Evolutionary conservation across 202 grass and related monocot species (phyloP).

Genomic region (Bolboschoenoplectus hybrid): DNA sequence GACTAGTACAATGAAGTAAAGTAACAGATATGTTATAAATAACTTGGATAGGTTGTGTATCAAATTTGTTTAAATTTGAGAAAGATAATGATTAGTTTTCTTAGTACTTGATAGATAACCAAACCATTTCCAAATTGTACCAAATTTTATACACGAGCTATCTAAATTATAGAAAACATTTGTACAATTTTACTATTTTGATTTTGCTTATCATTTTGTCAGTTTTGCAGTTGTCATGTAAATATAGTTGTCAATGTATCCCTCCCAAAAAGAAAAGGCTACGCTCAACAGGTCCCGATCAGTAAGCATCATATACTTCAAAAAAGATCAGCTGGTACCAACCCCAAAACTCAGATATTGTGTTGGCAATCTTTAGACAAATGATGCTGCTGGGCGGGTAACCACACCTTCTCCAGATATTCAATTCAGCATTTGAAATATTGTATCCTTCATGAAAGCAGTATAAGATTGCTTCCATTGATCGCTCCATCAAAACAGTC

Average conservation of each 20-base stretch:
- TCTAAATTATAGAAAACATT: neutral
- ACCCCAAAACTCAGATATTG: neutral
- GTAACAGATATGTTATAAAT: neutral
- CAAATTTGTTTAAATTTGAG: neutral
- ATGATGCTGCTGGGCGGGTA: neutral
- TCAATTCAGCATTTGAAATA: neutral
- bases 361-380: constrained; percentile 12
- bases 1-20: neutral
- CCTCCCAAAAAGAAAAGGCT: constrained; percentile 2
- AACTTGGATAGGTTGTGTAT: neutral
- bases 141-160: neutral
- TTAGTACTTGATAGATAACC: neutral
- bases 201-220: neutral
- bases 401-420: neutral
- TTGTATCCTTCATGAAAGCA: neutral
- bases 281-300: neutral
- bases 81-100: neutral
- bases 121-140: neutral
- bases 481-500: neutral
- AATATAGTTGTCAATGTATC: neutral
- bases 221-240: neutral
- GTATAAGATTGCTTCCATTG: constrained; percentile 15
- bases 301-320: neutral
- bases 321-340: neutral
- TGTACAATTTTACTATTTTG: neutral